A percentile compares a stretch with the other conserved stretches of the same genome.
Evolutionary conservation across 805 yeast genomes (phyloP).

Genomic region (Metschnikowia noctiluminum): DNA sequence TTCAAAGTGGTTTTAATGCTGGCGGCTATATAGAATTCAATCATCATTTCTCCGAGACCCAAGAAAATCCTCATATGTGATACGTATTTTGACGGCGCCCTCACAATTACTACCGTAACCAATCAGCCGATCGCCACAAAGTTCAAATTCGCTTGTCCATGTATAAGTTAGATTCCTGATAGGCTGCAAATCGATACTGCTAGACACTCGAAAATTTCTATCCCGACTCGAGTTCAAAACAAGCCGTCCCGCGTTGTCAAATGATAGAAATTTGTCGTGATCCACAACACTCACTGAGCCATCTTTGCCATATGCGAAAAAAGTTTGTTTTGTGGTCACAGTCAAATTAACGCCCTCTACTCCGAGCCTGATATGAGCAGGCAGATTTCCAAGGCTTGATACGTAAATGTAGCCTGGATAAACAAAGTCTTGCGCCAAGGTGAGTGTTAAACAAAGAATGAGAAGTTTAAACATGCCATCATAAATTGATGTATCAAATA

Average conservation of each 20-base stretch:
- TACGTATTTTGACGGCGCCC: background rate
- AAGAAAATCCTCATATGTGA: background rate
- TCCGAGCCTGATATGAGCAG: background rate
- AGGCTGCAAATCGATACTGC: background rate
- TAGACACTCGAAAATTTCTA: background rate
- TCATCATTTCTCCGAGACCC: too few relatives aligned
- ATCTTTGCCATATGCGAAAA: background rate
- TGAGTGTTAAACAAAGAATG: too few relatives aligned
- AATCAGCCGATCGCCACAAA: constrained; percentile 1
- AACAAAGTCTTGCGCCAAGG: too few relatives aligned
- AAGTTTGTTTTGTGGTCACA: background rate
- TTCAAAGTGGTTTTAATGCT: too few relatives aligned
- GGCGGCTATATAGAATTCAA: too few relatives aligned
- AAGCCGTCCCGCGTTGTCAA: background rate
- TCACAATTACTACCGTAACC: background rate
- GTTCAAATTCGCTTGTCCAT: background rate
- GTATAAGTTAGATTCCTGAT: background rate
- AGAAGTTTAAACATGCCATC: too few relatives aligned
- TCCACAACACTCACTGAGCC: background rate
- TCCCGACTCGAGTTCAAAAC: background rate
- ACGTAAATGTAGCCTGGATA: too few relatives aligned
- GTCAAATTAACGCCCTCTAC: background rate
- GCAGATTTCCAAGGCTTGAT: background rate
- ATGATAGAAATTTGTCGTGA: background rate
- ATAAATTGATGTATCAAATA: too few relatives aligned